phyloP scores from a whole-genome alignment of 2,329 filamentous ascomycete species.

The Xylariaceae sp. region DNA sequence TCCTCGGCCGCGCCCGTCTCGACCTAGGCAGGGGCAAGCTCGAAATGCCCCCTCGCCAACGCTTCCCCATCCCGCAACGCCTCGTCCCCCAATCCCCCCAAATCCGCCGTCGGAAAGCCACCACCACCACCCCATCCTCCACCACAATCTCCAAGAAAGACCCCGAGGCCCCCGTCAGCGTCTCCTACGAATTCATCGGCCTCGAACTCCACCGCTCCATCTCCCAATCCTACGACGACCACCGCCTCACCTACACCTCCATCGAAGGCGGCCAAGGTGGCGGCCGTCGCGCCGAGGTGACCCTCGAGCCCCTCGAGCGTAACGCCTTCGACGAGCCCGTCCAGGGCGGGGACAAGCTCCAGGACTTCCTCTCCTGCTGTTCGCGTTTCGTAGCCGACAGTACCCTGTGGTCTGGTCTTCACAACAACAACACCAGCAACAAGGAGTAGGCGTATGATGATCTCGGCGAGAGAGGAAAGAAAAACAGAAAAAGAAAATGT shows the following conservation, averaged over 20 bases:
- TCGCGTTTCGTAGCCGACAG: slow-evolving; percentile 18
- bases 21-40: slow-evolving; percentile 40
- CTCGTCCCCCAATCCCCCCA: slow-evolving; percentile 17
- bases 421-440: background rate
- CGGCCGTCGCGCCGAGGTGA: slow-evolving; percentile 47
- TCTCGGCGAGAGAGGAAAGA: background rate
- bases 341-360: background rate
- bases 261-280: slow-evolving; percentile 48
- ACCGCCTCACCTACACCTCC: slow-evolving; percentile 46
- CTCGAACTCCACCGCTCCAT: slow-evolving; percentile 48
- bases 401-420: slow-evolving; percentile 13
- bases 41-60: slow-evolving; percentile 32
- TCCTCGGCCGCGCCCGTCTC: slow-evolving; percentile 42
- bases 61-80: slow-evolving; percentile 31
- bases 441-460: background rate
- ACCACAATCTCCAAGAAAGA: background rate
- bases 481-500: no score
- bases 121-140: background rate
- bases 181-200: slow-evolving; percentile 41
- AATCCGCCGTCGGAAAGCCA: background rate
- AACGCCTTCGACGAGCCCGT: background rate
- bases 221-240: slow-evolving; percentile 38
- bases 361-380: slow-evolving; percentile 21
- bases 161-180: slow-evolving; percentile 18
- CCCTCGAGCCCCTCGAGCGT: slow-evolving; percentile 35